Conservation (phyloP, 768 basidiomycete genomes). For the Coprinopsis marcescibilis region DNA sequence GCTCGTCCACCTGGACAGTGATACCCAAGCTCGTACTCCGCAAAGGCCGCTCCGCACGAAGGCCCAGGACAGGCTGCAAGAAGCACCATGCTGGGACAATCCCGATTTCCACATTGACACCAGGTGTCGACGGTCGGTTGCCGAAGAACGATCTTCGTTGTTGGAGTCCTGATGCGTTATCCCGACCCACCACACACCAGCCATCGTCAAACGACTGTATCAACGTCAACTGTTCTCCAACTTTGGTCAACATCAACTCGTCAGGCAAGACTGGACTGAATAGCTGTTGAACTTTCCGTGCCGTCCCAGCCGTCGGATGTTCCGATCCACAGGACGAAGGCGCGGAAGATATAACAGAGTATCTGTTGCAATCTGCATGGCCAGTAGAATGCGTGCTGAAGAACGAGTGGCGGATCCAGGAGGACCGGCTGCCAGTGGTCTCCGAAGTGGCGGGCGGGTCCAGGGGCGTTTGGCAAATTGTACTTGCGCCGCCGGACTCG, state of each 20-base stretch:
- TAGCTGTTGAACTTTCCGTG: slow-evolving; percentile 55
- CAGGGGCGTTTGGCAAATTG: slow-evolving; percentile 4
- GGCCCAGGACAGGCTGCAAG: slow-evolving; percentile 53
- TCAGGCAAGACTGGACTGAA: slow-evolving; percentile 71
- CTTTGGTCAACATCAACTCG: slow-evolving; percentile 49
- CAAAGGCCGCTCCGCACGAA: slow-evolving; percentile 57
- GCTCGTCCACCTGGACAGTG: slow-evolving; percentile 46
- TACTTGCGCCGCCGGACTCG: slow-evolving; percentile 6
- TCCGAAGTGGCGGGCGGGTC: slow-evolving; percentile 13
- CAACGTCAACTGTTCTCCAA: slow-evolving; percentile 57
- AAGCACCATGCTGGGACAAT: slow-evolving; percentile 78
- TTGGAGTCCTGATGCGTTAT: slow-evolving; percentile 27
- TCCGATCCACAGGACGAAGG: slow-evolving; percentile 29
- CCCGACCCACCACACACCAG: slow-evolving; percentile 70
- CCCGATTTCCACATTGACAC: slow-evolving; percentile 47
- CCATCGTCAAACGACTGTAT: slow-evolving; percentile 72
- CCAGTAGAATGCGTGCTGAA: slow-evolving; percentile 21
- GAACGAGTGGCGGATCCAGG: slow-evolving; percentile 26
- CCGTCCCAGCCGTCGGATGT: slow-evolving; percentile 27
- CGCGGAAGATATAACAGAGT: slow-evolving; percentile 32
- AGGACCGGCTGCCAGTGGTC: slow-evolving; percentile 15
- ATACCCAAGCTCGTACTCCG: slow-evolving; percentile 61
- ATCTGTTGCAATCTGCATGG: slow-evolving; percentile 24
- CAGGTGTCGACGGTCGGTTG: slow-evolving; percentile 17
- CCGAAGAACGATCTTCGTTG: slow-evolving; percentile 37